These are phyloP conservation scores for Chromera velia DNA, from an alignment of 73 alveolate species.

Conservation along the genomic window DNA sequence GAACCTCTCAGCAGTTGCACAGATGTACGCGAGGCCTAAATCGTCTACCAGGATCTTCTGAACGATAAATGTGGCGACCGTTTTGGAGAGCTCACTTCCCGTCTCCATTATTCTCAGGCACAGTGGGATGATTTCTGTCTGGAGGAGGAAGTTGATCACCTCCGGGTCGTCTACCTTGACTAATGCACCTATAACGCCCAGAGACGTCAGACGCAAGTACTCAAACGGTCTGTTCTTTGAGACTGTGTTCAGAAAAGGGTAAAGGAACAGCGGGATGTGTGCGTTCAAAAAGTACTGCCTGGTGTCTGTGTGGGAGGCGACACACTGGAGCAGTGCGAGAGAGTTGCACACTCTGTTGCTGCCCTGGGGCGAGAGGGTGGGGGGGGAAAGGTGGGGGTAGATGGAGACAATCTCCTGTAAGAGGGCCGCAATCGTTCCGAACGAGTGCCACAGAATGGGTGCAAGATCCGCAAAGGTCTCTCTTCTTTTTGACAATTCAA, in stretches of 20 bases:
- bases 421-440: constrained; percentile 52
- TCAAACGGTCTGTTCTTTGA: constrained; percentile 80
- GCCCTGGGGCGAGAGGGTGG: constrained; percentile 68
- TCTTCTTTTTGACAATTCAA: constrained; percentile 74
- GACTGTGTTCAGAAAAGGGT: constrained; percentile 88
- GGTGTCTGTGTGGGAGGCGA: constrained; percentile 81
- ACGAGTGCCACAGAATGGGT: constrained; percentile 3
- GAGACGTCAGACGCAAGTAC: constrained; percentile 76
- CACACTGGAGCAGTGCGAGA: constrained; percentile 77
- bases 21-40: constrained; percentile 77
- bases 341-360: constrained; percentile 82
- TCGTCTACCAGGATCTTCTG: constrained; percentile 83
- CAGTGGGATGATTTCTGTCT: constrained; percentile 93
- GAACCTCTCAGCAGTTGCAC: constrained; percentile 91
- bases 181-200: constrained; percentile 91
- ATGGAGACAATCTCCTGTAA: constrained; percentile 82
- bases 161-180: constrained; percentile 92
- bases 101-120: constrained; percentile 93
- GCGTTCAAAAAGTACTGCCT: constrained; percentile 73
- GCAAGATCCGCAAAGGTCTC: constrained; percentile 18
- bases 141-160: constrained; percentile 78
- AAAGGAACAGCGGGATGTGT: constrained; percentile 87
- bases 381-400: no score
- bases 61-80: constrained; percentile 93
- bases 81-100: constrained; percentile 86